Base-by-base conservation (phyloP, 2,329 filamentous ascomycete genomes). In the Colletotrichum nymphaeae region DNA sequence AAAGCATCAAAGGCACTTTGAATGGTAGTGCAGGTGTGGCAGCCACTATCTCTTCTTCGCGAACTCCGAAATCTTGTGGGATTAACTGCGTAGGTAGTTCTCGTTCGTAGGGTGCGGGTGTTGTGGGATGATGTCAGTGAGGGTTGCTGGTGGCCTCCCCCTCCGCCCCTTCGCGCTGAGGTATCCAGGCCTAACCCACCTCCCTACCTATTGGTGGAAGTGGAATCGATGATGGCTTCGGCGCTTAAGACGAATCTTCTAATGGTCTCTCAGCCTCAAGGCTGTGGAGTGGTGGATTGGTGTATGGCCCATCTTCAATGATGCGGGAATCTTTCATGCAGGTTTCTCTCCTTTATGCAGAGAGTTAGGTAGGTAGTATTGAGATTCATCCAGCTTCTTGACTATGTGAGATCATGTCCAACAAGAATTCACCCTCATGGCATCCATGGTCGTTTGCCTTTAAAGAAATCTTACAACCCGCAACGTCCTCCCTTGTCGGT, bases 101-200 rank as follows among this genome's bases (percentile, higher is more conserved):
- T 62, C 35, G 32, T 24, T 57, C 1, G 30, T 32, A 9, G n/a
- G 42, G 46, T 42, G 37, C 16, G 37, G 37, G 14, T 42, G 14
- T 14, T 42, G 35, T 37, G 37, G 49, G 46, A 67, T 70, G 67
- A 71, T 66, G 67, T 71, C 67, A 66, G 32, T 14, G 22, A 60
- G n/a, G 42, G 19, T 69, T 57, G 62, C 37, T 57, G 62, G 56
- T 63, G 72, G 68, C 57, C 71, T 71, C 32, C 24, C 24, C 63
- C 28, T 28, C 32, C 37, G 49, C n/a, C 3, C 53, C 49, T 22
- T 22, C 14, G 58, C 28, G 8, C 24, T 19, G 24, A 42, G 42
- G 58, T 42, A 14, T 42, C 16, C 37, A 42, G 16, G 14, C 37
- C 37, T 16, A 16, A 16, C 16, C 14, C 37, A 42, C 37, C 37